phyloP scores from a whole-genome alignment of 257 asterid genomes.

The Coffea canephora region DNA sequence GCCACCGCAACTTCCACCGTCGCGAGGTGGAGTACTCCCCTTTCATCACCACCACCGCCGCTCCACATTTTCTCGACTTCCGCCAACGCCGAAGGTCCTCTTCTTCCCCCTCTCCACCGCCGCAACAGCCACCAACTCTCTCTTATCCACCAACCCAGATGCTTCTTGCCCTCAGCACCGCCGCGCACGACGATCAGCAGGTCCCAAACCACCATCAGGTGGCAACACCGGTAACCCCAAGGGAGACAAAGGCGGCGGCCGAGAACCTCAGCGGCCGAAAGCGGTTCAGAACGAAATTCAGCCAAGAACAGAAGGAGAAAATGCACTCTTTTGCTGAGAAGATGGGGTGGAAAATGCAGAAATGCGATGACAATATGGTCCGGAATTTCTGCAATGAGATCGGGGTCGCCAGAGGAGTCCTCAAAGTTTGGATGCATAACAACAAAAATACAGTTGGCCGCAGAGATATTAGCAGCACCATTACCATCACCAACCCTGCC shows the following conservation, averaged over 20 bases:
- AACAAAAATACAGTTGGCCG: constrained; percentile 31
- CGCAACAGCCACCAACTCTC: constrained; percentile 15
- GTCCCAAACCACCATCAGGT: constrained; percentile 28
- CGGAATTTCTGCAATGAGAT: constrained; percentile 44
- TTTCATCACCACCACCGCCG: constrained; percentile 21
- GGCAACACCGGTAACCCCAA: constrained; percentile 54
- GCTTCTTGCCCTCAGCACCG: constrained; percentile 31
- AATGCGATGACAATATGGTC: constrained; percentile 41
- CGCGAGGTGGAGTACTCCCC: constrained; percentile 30
- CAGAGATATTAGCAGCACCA: not conserved
- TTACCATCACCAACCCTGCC: not conserved
- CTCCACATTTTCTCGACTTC: constrained; percentile 62
- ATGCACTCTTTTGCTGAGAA: constrained; percentile 55
- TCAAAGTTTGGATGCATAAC: constrained; percentile 54
- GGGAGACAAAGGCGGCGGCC: constrained; percentile 10
- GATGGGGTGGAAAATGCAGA: constrained; percentile 66
- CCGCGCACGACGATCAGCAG: constrained; percentile 32
- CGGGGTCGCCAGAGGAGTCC: constrained; percentile 31
- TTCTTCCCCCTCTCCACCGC: constrained; percentile 40
- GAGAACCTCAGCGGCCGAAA: constrained; percentile 49
- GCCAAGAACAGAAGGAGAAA: constrained; percentile 54
- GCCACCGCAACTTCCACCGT: constrained; percentile 92
- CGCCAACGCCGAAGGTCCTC: constrained; percentile 46
- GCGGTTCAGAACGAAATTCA: constrained; percentile 65
- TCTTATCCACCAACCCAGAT: constrained; percentile 20